Evolutionary conservation across 2,329 filamentous ascomycete species (phyloP), one percentile per base, ranked within the genome.

Genomic region (Calonectria leucothoes): DNA sequence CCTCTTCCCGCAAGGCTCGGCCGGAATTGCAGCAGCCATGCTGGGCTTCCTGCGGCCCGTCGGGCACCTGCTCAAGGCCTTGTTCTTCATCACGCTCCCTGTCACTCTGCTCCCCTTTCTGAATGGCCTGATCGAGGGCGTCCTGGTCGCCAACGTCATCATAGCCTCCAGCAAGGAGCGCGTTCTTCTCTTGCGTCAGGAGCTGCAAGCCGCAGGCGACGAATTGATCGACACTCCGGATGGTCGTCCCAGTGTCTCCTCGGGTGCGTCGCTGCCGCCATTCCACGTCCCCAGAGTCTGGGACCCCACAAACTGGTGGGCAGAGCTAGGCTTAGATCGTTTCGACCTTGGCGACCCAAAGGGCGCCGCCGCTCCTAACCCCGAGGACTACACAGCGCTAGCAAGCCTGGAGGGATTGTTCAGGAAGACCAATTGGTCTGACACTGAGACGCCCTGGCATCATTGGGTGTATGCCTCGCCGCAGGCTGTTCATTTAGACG

Each of bases 301-400:
- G 27, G 49, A 57, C 31, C 70, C 70, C 23, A 57, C 70, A 33
- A 35, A 61, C 31, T 72, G 70, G 70, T 72, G 70, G 66, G 31
- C 29, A 27, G 66, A 66, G 37, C 37, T 72, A 3, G 70, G 66
- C 8, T 57, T 72, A 4, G 31, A n/a, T 5, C 27, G 70, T 20
- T 69, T 65, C 27, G 70, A 69, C 20, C 29, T 69, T n/a, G 66
- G 48, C 17, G 33, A 35, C 17, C 11, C 59, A 2, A 63, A 57
- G 48, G 25, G 35, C 15, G 25, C 6, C 5, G 57, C 52, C 10
- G 42, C 17, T 37, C 48, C 70, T 4, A 20, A 57, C n/a, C 57
- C 23, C 14, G 35, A 33, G 4, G 55, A 61, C 15, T 27, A 25
- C 23, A 39, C 33, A 27, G 15, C 25, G 14, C 35, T 72, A 7